Evolutionary conservation across 2,329 filamentous ascomycete genomes (phyloP), one percentile per base, ranked within the genome.

Genomic region (Dissoconium aciculare): DNA sequence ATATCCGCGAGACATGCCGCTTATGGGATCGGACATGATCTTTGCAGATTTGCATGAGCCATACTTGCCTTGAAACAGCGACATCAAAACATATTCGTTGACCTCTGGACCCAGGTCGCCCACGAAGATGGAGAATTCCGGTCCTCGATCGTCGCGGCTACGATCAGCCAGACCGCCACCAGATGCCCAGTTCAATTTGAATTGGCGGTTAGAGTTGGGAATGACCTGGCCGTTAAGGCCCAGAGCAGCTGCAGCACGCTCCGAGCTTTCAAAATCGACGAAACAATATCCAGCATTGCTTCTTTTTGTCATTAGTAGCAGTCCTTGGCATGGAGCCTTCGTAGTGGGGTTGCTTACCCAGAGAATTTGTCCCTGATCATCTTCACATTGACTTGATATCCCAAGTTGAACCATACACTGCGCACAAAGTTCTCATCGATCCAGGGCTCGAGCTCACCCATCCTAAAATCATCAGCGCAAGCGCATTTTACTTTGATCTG

Each of bases 341-440:
- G 4, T 8, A 11, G 4, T 15, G 11, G 5, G 9, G 29, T 52
- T 31, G 27, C 69, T 60, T 69, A 93, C 84, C 87, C 89, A 54
- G 87, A 94, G 59, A 93, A 93, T 62, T 94, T 94, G 65, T 98
- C 89, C 44, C 89, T 82, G 51, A 98, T 98, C 70, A 98, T 93
- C 72, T 98, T 98, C 48, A 98, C 89, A 49, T 94, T 94, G 49
- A 98, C 89, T 41, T 75, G 75, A 60, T 95, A 89, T 45, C 80
- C 84, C 63, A 93, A 80, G 49, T 85, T 75, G 51, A 83, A 92
- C 70, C 83, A 95, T 27, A 95, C 74, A 47, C 80, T 89, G 60
- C 91, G 85, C 53, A 98, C 81, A 58, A 95, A 98, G 61, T 87
- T 91, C 65, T 98, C 89, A 49, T 98, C 89, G 63, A 98, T 95